Evolutionary conservation across 2,329 filamentous ascomycete genomes (phyloP), one percentile per base, ranked within the genome.

Genomic region (Beauveria sp.): DNA sequence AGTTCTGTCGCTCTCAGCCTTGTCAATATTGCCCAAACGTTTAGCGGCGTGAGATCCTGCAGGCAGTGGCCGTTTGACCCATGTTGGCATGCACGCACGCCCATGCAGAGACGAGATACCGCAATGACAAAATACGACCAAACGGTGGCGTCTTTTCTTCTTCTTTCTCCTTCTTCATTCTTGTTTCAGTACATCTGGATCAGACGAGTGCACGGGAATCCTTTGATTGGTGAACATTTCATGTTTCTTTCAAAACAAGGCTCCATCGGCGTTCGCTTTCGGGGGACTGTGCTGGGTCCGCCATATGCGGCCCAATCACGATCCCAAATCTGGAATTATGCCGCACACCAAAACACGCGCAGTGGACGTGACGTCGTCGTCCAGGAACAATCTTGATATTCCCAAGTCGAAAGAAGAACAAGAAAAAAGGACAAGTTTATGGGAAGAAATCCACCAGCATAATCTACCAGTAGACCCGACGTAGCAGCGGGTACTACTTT

Each of bases 381-480:
- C 37, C 55, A 58, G 55, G 46, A 41, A 58, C 47, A 51, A 59
- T 59, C 55, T 43, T 51, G 55, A 52, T 52, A 44, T 24, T 58
- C 18, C 6, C 2, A 41, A 22, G 10, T 24, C 43, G 26, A 3
- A 40, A 48, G n/a, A 14, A 44, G 20, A 14, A 22, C 16, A 54
- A 41, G 34, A 43, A 22, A 26, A 26, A 7, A 5, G 26, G 6
- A 26, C 6, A 30, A 4, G 7, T 5, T 10, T 1, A 10, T 30
- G 28, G 2, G 8, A 30, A 30, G 28, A 12, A 30, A 30, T 34
- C 30, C 30, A 34, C 30, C 30, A 34, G 30, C 30, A 34, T 34
- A 34, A 34, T 14, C 4, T 14, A 34, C 30, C 30, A 1, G 30
- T 34, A 34, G 30, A 34, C 30, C 30, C 30, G 4, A 30, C 28